These are phyloP conservation scores for Xylaria scruposa DNA, from an alignment of 495 filamentous ascomycete species.

Conservation along the genomic window DNA sequence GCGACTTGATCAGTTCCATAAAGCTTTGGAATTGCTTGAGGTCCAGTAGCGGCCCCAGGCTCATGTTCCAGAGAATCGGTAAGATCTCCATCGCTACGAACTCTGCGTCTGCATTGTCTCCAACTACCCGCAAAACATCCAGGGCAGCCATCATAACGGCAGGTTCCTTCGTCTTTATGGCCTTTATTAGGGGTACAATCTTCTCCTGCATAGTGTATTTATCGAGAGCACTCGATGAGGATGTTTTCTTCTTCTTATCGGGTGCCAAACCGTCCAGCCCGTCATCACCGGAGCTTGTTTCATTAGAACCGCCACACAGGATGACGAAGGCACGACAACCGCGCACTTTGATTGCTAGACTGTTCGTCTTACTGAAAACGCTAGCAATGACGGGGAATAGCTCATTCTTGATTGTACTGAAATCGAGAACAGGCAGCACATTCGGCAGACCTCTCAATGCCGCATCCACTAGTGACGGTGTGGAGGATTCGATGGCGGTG, in stretches of 20 bases:
- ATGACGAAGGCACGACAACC: slow-evolving; percentile 88
- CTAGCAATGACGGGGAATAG: slow-evolving; percentile 88
- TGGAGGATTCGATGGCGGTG: slow-evolving; percentile 82
- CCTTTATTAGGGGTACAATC: slow-evolving; percentile 86
- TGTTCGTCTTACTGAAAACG: slow-evolving; percentile 91
- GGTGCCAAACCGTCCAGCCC: slow-evolving; percentile 71
- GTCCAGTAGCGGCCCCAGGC: slow-evolving; percentile 85
- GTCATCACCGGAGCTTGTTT: slow-evolving; percentile 60
- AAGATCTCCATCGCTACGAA: slow-evolving; percentile 91
- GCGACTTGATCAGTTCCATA: slow-evolving; percentile 81
- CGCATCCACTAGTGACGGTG: slow-evolving; percentile 85
- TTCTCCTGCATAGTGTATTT: slow-evolving; percentile 98
- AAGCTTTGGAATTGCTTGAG: slow-evolving; percentile 86
- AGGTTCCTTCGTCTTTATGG: slow-evolving; percentile 96
- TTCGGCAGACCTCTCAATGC: slow-evolving; percentile 74
- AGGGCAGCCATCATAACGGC: slow-evolving; percentile 96
- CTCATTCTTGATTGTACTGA: slow-evolving; percentile 94
- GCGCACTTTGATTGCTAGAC: slow-evolving; percentile 90
- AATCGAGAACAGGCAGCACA: slow-evolving; percentile 84
- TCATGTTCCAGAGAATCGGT: slow-evolving; percentile 90
- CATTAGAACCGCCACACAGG: slow-evolving; percentile 78
- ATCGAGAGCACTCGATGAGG: slow-evolving; percentile 78
- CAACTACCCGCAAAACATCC: slow-evolving; percentile 81
- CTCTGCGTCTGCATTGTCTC: slow-evolving; percentile 83
- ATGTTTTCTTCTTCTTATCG: slow-evolving; percentile 60